Percentiles rank a stretch among this genome's conserved stretches.
These are phyloP conservation scores for Iberis pinnata DNA, from an alignment of 345 rosid species.

Conservation along the genomic window DNA sequence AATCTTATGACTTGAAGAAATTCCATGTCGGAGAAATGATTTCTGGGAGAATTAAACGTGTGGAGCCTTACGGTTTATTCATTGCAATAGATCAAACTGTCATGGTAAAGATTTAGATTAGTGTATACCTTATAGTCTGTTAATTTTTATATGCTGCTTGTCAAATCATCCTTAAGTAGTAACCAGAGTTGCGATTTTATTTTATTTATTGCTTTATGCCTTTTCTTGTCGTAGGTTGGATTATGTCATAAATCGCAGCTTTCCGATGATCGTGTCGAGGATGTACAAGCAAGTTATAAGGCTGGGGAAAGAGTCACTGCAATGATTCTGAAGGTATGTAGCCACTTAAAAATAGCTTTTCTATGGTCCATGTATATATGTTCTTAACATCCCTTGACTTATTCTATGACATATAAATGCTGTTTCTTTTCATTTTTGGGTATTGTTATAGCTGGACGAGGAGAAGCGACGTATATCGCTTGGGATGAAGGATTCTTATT, in stretches of 20 bases:
- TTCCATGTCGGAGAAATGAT: constrained; percentile 56
- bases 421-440: constrained; percentile 13
- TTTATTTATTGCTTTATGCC: background rate
- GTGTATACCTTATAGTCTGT: constrained; percentile 1
- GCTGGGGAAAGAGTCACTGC: constrained; percentile 74
- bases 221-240: constrained; percentile 59
- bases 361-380: background rate
- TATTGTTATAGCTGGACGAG: constrained; percentile 54
- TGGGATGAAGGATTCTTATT: constrained; percentile 68
- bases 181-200: constrained; percentile 4
- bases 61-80: constrained; percentile 77
- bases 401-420: background rate
- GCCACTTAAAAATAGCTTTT: constrained; percentile 7
- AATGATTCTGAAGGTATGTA: constrained; percentile 76
- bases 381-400: background rate
- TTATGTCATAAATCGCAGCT: constrained; percentile 82
- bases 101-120: constrained; percentile 48
- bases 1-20: constrained; percentile 40
- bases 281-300: constrained; percentile 47
- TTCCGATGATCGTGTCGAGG: constrained; percentile 53
- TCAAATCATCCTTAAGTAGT: constrained; percentile 5
- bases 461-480: constrained; percentile 76
- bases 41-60: constrained; percentile 65
- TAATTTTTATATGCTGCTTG: constrained; percentile 3
- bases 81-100: constrained; percentile 51